phyloP scores from a whole-genome alignment of 164 flowering plant species.

The Sextonia rubra region DNA sequence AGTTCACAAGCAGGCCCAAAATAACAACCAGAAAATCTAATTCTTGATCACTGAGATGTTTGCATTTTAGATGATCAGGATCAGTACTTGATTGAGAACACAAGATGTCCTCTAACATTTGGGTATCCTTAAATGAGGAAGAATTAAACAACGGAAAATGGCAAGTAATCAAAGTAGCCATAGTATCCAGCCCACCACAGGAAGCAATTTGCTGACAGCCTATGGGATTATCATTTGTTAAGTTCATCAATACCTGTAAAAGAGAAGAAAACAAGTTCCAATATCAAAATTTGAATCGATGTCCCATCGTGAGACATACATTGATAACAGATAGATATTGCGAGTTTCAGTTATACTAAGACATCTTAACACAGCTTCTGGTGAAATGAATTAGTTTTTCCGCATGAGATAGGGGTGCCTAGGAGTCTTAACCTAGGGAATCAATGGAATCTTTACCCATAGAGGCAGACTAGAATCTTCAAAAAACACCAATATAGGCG shows the following conservation, averaged over 20 bases:
- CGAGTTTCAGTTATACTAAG: no score
- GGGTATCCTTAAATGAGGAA: conserved; percentile 19
- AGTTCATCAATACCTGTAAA: conserved; percentile 91
- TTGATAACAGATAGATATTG: no score
- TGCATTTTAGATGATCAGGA: conserved; percentile 27
- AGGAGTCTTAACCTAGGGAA: no score
- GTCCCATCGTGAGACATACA: conserved; percentile 3
- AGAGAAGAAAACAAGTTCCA: conserved; percentile 1
- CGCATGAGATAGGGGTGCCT: no score
- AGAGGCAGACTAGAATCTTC: no score
- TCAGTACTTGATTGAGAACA: conserved; percentile 20
- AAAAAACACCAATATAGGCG: no score
- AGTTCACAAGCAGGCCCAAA: conserved; percentile 90
- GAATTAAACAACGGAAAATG: conserved; percentile 75
- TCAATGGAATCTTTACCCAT: no score
- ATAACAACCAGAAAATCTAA: conserved; percentile 94
- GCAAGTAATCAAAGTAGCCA: conserved; percentile 63
- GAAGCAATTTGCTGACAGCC: conserved; percentile 93
- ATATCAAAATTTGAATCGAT: background rate
- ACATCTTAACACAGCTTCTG: background rate
- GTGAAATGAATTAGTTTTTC: background rate
- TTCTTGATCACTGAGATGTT: conserved; percentile 71
- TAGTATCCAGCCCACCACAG: conserved; percentile 78
- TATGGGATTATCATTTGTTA: conserved; percentile 84
- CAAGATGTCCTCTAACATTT: conserved; percentile 18